These are phyloP conservation scores for Aspergillus brasiliensis DNA, from an alignment of 2,329 filamentous ascomycete species.

Conservation along the genomic window DNA sequence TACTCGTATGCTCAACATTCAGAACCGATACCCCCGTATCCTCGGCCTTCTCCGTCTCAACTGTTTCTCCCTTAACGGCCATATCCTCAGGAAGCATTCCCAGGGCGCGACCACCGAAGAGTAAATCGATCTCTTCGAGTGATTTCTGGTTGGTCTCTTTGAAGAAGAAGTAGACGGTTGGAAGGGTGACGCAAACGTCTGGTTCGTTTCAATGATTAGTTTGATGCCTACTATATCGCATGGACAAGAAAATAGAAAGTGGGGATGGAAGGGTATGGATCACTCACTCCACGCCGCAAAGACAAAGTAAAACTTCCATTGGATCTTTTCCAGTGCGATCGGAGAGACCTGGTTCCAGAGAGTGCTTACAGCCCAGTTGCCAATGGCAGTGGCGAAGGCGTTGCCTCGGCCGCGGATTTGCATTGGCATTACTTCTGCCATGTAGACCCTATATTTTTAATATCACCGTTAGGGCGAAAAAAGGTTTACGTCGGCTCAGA, in stretches of 20 bases:
- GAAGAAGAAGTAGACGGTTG: conserved; percentile 55
- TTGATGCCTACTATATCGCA: no score
- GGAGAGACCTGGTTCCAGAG: conserved; percentile 63
- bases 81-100: conserved; percentile 49
- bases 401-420: conserved; percentile 63
- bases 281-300: conserved; percentile 55
- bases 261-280: background rate
- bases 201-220: conserved; percentile 8
- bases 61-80: background rate
- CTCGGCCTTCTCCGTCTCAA: conserved; percentile 10
- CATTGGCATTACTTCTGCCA: conserved; percentile 67
- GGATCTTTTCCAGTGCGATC: conserved; percentile 51
- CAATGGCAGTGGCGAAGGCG: conserved; percentile 60
- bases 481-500: no score
- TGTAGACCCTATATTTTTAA: conserved; percentile 58
- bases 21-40: conserved; percentile 13
- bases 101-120: conserved; percentile 57
- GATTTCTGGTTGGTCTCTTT: conserved; percentile 56
- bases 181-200: conserved; percentile 41
- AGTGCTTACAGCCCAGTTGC: conserved; percentile 62
- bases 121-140: conserved; percentile 60
- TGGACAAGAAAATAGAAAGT: background rate
- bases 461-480: background rate
- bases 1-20: conserved; percentile 19
- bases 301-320: conserved; percentile 61